Conservation (phyloP, 1,284 basidiomycete species). For the Malassezia furfur region DNA sequence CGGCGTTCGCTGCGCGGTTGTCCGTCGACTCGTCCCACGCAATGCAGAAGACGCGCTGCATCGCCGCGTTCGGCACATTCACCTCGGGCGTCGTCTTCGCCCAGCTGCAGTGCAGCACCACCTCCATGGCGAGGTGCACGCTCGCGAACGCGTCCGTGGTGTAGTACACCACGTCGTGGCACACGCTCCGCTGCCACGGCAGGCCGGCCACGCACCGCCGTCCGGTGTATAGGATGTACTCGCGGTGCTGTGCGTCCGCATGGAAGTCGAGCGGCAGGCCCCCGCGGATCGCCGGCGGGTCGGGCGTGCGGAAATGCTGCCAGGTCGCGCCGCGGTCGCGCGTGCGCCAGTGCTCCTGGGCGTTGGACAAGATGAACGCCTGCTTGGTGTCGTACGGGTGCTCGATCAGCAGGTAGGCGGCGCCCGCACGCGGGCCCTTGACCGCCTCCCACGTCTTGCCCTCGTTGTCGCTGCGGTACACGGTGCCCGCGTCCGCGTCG, state of each 20-base stretch:
- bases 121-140: constrained; percentile 29
- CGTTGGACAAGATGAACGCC: constrained; percentile 38
- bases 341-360: constrained; percentile 39
- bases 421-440: constrained; percentile 58
- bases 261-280: constrained; percentile 42
- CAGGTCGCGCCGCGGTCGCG: constrained; percentile 38
- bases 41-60: constrained; percentile 40
- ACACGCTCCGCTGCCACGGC: constrained; percentile 33
- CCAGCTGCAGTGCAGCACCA: constrained; percentile 40
- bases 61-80: constrained; percentile 19
- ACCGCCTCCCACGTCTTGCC: constrained; percentile 69
- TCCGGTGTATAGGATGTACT: constrained; percentile 39
- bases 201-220: constrained; percentile 36
- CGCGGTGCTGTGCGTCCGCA: constrained; percentile 34
- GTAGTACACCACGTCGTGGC: constrained; percentile 49
- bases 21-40: constrained; percentile 32
- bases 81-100: constrained; percentile 38
- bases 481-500: constrained; percentile 60
- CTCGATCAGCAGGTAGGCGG: constrained; percentile 65
- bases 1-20: background rate
- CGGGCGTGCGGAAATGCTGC: constrained; percentile 38
- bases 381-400: constrained; percentile 67
- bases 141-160: constrained; percentile 39
- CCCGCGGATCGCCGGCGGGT: constrained; percentile 27
- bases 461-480: constrained; percentile 78